These are phyloP conservation scores for Trypanosoma scelopori DNA, from an alignment of 208 protist genomes.

Conservation along the genomic window DNA sequence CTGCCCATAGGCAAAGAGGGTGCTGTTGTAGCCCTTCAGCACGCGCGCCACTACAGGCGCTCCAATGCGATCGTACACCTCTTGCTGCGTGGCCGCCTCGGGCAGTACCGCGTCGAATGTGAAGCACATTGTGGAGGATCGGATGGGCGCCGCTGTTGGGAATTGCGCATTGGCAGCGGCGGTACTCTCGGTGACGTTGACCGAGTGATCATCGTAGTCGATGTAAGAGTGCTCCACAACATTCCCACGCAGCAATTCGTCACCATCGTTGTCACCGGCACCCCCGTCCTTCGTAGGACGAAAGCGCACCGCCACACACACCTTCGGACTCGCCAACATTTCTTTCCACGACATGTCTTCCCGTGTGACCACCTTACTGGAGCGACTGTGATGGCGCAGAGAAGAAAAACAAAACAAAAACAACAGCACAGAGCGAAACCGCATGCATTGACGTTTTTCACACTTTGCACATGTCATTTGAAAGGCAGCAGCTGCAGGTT, in stretches of 20 bases:
- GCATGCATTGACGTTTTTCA: too few relatives aligned
- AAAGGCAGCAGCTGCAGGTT: too few relatives aligned
- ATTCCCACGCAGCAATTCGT: neutral
- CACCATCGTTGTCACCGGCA: neutral
- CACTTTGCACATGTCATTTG: too few relatives aligned
- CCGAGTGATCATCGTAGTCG: constrained; percentile 30
- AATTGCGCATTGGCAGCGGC: neutral
- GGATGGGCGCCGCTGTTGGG: constrained; percentile 12
- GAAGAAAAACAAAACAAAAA: too few relatives aligned
- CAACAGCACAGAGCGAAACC: too few relatives aligned
- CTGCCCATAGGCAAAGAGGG: constrained; percentile 58
- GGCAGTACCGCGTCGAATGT: constrained; percentile 50
- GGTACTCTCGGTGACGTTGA: constrained; percentile 37
- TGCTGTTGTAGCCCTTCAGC: constrained; percentile 57
- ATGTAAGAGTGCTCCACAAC: constrained; percentile 17
- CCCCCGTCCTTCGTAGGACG: constrained; percentile 37
- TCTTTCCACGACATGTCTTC: neutral
- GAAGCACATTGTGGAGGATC: constrained; percentile 33
- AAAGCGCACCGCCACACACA: constrained; percentile 54
- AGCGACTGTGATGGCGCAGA: too few relatives aligned
- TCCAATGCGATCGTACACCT: constrained; percentile 44
- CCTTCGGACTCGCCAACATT: constrained; percentile 28
- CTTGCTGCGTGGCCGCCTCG: constrained; percentile 36
- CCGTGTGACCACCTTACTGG: too few relatives aligned
- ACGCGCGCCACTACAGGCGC: constrained; percentile 39